phyloP scores from a whole-genome alignment of 1,284 basidiomycete genomes.

The Leccinum solheimii region DNA sequence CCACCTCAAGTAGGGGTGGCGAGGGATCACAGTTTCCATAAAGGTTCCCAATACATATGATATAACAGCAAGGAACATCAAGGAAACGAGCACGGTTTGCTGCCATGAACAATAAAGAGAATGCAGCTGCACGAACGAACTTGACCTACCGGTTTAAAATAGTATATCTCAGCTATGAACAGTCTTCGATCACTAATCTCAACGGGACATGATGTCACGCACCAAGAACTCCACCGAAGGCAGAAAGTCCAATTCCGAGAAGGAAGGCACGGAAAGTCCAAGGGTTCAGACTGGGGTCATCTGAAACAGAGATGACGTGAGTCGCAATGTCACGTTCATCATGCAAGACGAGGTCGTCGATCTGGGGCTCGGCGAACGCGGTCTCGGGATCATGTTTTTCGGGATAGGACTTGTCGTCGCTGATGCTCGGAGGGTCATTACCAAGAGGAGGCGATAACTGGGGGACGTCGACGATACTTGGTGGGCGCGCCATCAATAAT shows the following conservation, averaged over 20 bases:
- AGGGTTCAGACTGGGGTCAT: constrained; percentile 55
- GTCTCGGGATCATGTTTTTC: constrained; percentile 39
- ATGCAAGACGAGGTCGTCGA: constrained; percentile 36
- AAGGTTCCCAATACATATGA: constrained; percentile 42
- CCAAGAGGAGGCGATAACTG: background rate
- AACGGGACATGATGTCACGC: constrained; percentile 3
- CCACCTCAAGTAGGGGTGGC: constrained; percentile 47
- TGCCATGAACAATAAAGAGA: background rate
- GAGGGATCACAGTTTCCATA: constrained; percentile 49
- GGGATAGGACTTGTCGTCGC: constrained; percentile 36
- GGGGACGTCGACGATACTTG: constrained; percentile 5
- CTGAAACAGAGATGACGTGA: constrained; percentile 52
- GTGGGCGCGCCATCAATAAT: constrained; percentile 15
- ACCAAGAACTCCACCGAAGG: constrained; percentile 56
- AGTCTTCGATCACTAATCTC: background rate
- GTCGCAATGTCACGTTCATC: constrained; percentile 50
- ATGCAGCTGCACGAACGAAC: background rate
- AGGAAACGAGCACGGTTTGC: constrained; percentile 54
- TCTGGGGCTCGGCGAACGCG: constrained; percentile 19
- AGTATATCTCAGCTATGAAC: constrained; percentile 51
- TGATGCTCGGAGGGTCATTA: constrained; percentile 11
- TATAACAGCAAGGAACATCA: constrained; percentile 52
- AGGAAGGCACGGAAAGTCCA: constrained; percentile 60
- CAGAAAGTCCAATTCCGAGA: constrained; percentile 58
- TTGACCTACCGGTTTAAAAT: constrained; percentile 53